Base-by-base conservation (phyloP, 2,329 filamentous ascomycete species). In the Pseudogymnoascus destructans region DNA sequence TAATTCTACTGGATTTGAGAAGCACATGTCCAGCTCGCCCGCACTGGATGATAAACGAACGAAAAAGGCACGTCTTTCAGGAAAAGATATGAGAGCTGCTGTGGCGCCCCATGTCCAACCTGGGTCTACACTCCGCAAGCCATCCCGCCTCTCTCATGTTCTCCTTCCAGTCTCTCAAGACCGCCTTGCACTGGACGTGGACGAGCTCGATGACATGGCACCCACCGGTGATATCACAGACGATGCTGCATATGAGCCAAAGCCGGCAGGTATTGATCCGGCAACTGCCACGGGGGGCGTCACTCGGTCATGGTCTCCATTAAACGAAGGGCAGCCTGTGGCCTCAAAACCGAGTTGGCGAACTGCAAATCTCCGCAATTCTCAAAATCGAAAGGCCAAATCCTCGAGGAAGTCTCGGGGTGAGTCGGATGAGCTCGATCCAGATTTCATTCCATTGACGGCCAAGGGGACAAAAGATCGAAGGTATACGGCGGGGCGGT, bases 361-460 rank as follows among this genome's bases (percentile, higher is more conserved):
- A 27, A 9, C 4, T 27, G 21, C 42, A 8, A 13, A 49, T 19
- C n/a, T 19, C 46, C 15, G n/a, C 25, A 56, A 11, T 23, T 56
- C 54, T 15, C 30, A 38, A n/a, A 36, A 23, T 38, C 17, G 11
- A 15, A 56, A 5, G 25, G 6, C 23, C 32, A 56, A 36, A 7
- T 11, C 54, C 11, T n/a, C 13, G 17, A 19, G 54, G 3, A 58
- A 36, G 27, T 52, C 46, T 19, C 25, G 42, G n/a, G 42, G 23
- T 30, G 42, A 9, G 23, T 52, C 23, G 23, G 23, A 52, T 17
- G 40, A 52, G 27, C 21, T 58, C 19, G 42, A 58, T 9, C 36
- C 30, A 5, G 36, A 55, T 21, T 40, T 32, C 36, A 52, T 58
- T 58, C 57, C 33, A 55, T 25, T 58, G 23, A 58, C 25, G 15